Base-by-base conservation (phyloP, 441 rosid genomes). In the Pelargonium cotyledonis region DNA sequence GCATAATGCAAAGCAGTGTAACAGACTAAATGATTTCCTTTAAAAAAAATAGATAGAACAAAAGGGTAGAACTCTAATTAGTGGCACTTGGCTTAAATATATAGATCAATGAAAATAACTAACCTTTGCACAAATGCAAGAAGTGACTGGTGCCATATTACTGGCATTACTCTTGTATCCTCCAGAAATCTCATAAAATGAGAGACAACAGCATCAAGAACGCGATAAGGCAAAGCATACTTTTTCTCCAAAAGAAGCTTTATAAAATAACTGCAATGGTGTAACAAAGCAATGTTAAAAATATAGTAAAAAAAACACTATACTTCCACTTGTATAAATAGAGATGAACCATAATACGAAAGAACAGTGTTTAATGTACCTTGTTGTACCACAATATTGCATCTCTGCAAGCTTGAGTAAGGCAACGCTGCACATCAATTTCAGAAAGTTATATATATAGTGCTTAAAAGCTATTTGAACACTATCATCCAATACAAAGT, bases 321-420 rank as follows among this genome's bases (percentile, higher is more conserved):
- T 58, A 23, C 29, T 23, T 58, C 7, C 29, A 58, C 31, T 15
- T 58, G 31, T 58, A 58, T 21, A 21, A 21, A 51, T n/a, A 51
- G 18, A 51, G 58, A 51, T 14, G 58, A 51, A 51, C 18, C 19
- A 51, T 7, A 51, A 51, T 14, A 15, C 3, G 58, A 6, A 18
- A 29, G 35, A 29, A 18, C 15, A 51, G 12, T 40, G 29, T 10
- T 18, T 64, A 68, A 31, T 64, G 70, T 40, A 91, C 98, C 98
- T 94, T 53, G 97, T 94, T 57, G 97, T 89, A 29, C 99, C 97
- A 74, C 96, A 89, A 69, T 94, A 88, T 71, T 94, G 90, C 95
- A 89, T 89, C 81, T 86, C 91, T 3, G 95, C 92, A 15, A 94
- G 92, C 80, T 83, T 87, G 75, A 83, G 72, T 66, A 94, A 66